Base-by-base conservation (phyloP, 257 asterid genomes). In the Anisodus acutangulus region DNA sequence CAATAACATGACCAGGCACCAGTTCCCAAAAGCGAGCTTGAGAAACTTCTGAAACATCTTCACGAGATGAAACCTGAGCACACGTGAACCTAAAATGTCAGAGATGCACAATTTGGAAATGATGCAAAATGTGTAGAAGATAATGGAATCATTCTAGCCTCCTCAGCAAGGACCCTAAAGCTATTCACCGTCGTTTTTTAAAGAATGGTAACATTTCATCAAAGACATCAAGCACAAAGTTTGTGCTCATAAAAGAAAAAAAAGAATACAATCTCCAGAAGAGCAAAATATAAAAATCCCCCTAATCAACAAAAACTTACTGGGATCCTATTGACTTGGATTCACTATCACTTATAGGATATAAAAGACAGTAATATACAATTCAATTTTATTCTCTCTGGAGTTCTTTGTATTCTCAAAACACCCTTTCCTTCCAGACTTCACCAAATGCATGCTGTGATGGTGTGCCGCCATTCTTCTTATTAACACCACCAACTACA, bases 11-110 rank as follows among this genome's bases (percentile, higher is more conserved):
- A 80, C 99, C 97, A 0, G 99, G 99, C 80, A 92, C 97, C 87
- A 96, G 51, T 79, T 96, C 99, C 99, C 99, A 96, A 60, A 94
- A 93, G 39, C 97, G 97, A 72, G 94, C 97, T 90, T 92, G 92
- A 84, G 91, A 89, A 80, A 93, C 90, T 88, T 96, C 99, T 26
- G 87, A 82, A 83, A 94, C 86, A 81, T 93, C 94, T 83, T 94
- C 95, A 58, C 86, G 91, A 41, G 93, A 89, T 83, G 91, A 82
- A 78, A 96, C 91, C 99, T 94, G 66, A 71, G 43, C 31, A 72
- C 69, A 68, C 13, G 19, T 6, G 83, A 43, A 9, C 16, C 72
- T 43, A 63, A 17, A 22, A 80, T 26, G 51, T 76, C 59, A 68
- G 49, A 68, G 78, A 68, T 55, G 51, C 13, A 13, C 74, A 76